A percentile compares a stretch with the other conserved stretches of the same genome.
Evolutionary conservation across 371 early-diverging fungal genomes (phyloP).

Genomic region (Blakeslea trispora): DNA sequence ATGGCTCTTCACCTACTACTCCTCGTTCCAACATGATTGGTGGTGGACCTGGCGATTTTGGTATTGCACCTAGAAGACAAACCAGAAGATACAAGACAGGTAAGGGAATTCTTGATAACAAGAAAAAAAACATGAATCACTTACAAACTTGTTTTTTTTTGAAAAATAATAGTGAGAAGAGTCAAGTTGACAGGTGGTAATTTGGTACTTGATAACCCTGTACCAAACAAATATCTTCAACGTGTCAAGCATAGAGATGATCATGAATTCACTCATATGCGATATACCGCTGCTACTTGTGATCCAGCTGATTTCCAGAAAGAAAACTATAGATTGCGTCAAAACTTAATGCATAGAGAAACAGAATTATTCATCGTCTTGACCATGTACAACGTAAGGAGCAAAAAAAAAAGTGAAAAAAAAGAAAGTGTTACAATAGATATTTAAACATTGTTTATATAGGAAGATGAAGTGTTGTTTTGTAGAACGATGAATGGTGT

Average conservation of each 20-base stretch:
- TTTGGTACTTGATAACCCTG: constrained; percentile 58
- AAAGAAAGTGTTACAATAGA: too few relatives aligned
- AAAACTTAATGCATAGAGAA: constrained; percentile 45
- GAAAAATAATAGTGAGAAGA: constrained; percentile 26
- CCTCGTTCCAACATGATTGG: constrained; percentile 25
- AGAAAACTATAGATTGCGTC: constrained; percentile 65
- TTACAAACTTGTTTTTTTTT: background rate
- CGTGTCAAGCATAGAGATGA: constrained; percentile 44
- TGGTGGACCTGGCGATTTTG: constrained; percentile 36
- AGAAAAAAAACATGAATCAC: constrained; percentile 9
- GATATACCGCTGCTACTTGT: constrained; percentile 66
- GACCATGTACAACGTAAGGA: constrained; percentile 72
- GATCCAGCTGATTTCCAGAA: constrained; percentile 65
- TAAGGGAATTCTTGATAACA: too few relatives aligned
- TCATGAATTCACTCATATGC: constrained; percentile 59
- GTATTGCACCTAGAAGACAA: constrained; percentile 51
- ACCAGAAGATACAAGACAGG: constrained; percentile 61
- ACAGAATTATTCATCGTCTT: constrained; percentile 73
- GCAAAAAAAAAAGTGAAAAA: too few relatives aligned
- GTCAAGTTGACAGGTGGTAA: constrained; percentile 50
- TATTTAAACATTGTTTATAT: background rate
- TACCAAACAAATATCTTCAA: constrained; percentile 50
- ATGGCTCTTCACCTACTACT: constrained; percentile 6
- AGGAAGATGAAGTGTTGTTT: constrained; percentile 74
- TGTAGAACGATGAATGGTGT: constrained; percentile 73